Percentiles rank a stretch among this genome's conserved stretches.
These are phyloP conservation scores for Discostella stelligera DNA, from an alignment of 352 stramenopile genomes.

Conservation along the genomic window DNA sequence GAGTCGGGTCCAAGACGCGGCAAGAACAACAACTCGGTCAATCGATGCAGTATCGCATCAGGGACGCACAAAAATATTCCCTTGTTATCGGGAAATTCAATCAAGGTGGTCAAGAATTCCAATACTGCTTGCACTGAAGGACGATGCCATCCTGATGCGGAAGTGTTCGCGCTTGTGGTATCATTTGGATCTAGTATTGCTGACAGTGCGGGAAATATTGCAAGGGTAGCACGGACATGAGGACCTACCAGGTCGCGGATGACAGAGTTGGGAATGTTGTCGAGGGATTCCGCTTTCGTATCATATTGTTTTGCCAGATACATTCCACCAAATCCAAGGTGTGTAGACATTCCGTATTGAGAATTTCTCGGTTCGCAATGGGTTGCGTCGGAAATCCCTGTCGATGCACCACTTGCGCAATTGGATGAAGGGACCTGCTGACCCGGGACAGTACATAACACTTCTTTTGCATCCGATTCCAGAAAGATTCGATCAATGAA, in stretches of 20 bases:
- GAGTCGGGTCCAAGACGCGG: conserved; percentile 67
- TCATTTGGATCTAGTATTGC: conserved; percentile 48
- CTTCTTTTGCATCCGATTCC: conserved; percentile 66
- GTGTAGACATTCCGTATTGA: conserved; percentile 45
- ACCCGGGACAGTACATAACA: conserved; percentile 36
- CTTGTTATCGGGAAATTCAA: conserved; percentile 59
- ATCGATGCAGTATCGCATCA: conserved; percentile 55
- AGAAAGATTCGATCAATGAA: conserved; percentile 75
- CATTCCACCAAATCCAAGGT: conserved; percentile 52
- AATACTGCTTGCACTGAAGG: conserved; percentile 46
- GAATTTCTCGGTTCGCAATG: conserved; percentile 10
- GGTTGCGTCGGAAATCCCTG: conserved; percentile 3
- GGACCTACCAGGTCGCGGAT: conserved; percentile 28
- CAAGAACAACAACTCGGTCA: conserved; percentile 71
- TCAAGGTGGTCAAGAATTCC: conserved; percentile 50
- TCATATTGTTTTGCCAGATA: conserved; percentile 55
- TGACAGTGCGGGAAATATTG: conserved; percentile 46
- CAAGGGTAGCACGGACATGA: conserved; percentile 31
- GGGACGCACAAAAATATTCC: conserved; percentile 67
- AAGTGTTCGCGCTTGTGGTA: conserved; percentile 36
- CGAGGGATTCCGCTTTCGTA: conserved; percentile 44
- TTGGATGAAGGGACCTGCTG: conserved; percentile 8
- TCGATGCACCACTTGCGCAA: conserved; percentile 17
- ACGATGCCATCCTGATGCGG: conserved; percentile 46
- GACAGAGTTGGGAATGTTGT: conserved; percentile 37